These are phyloP conservation scores for Pelargonium australe DNA, from an alignment of 441 rosid genomes.

Conservation along the genomic window DNA sequence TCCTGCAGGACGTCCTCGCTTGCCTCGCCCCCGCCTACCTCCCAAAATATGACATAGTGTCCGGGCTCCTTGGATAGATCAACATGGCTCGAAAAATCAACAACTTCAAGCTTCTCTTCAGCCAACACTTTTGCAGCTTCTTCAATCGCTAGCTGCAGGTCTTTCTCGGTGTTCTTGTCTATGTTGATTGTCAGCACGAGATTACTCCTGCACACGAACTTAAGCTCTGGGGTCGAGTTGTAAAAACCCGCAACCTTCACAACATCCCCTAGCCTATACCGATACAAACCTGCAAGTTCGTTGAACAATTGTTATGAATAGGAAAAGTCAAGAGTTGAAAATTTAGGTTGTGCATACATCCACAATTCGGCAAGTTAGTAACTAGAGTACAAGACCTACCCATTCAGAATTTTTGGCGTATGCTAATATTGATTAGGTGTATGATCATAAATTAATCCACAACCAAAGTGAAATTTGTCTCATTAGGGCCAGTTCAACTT, in stretches of 20 bases:
- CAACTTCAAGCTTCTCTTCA: conserved; percentile 59
- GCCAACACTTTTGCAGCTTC: conserved; percentile 55
- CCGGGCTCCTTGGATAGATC: conserved; percentile 73
- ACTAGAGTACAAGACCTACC: background rate
- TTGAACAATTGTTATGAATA: background rate
- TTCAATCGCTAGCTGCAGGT: conserved; percentile 69
- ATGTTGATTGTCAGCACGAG: conserved; percentile 71
- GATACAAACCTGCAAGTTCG: conserved; percentile 58
- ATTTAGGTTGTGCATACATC: background rate
- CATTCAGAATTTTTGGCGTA: too few species aligned
- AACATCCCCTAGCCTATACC: conserved; percentile 87
- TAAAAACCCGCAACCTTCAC: conserved; percentile 69
- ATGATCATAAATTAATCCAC: background rate
- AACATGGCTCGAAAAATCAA: conserved; percentile 73
- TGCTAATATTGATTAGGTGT: background rate
- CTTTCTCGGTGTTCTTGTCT: conserved; percentile 89
- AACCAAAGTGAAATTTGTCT: background rate
- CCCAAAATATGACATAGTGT: conserved; percentile 84
- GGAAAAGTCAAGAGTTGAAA: background rate
- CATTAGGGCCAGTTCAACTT: background rate
- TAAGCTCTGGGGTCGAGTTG: conserved; percentile 75
- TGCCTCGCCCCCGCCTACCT: conserved; percentile 51
- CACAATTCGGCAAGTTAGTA: background rate
- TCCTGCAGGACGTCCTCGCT: conserved; percentile 47
- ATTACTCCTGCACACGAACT: conserved; percentile 72